phyloP scores from a whole-genome alignment of 306 rosid species.

The Vigna unguiculata region DNA sequence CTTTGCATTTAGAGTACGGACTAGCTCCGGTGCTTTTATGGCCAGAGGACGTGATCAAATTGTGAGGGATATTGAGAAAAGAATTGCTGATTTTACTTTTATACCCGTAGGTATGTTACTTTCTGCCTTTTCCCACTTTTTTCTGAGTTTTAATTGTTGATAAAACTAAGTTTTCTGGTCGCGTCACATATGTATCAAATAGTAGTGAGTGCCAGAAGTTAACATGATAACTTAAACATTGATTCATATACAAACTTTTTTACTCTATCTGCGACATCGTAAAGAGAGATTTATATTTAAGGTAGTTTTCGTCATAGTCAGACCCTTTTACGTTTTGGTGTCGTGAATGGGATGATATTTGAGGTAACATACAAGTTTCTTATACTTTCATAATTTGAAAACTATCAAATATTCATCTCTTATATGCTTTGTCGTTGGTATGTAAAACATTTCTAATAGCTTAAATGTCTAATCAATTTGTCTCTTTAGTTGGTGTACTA shows the following conservation, averaged over 20 bases:
- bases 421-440: too few species aligned
- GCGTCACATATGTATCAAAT: slow-evolving; percentile 14
- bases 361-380: not conserved
- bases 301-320: slow-evolving; percentile 16
- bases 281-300: not conserved
- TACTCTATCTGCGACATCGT: not conserved
- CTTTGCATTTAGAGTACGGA: slow-evolving; percentile 66
- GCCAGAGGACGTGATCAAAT: slow-evolving; percentile 77
- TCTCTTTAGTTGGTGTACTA: slow-evolving; percentile 9
- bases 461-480: not conserved
- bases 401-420: slow-evolving; percentile 15
- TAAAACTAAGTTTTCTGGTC: slow-evolving; percentile 15
- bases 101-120: slow-evolving; percentile 74
- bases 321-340: not conserved
- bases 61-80: slow-evolving; percentile 80
- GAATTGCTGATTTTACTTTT: slow-evolving; percentile 84
- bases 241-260: not conserved
- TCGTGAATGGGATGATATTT: too few species aligned
- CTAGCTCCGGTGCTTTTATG: slow-evolving; percentile 90
- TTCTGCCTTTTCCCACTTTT: slow-evolving; percentile 31
- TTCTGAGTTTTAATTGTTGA: slow-evolving; percentile 34
- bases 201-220: not conserved
- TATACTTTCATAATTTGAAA: not conserved
- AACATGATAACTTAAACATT: not conserved
- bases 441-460: too few species aligned